Base-by-base conservation (phyloP, 495 filamentous ascomycete genomes). In the Beverwykella pulmonaria region DNA sequence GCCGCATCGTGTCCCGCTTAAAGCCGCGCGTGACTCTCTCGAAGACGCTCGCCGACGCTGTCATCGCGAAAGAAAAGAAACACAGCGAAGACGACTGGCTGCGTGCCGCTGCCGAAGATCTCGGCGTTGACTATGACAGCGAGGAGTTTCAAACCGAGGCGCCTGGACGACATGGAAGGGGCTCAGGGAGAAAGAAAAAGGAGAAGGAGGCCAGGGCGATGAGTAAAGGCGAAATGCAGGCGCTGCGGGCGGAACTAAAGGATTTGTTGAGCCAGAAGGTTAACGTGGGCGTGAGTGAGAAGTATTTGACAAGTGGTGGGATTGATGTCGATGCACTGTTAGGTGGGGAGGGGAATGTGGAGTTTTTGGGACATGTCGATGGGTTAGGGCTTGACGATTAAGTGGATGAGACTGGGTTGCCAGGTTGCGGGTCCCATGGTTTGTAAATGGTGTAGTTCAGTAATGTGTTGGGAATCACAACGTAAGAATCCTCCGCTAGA, bases 121-220 rank as follows among this genome's bases (percentile, higher is more conserved):
- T 98, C 2, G 94, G 94, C 1, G 90, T 98, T 6, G 94, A 97
- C 25, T 93, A 93, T 72, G 92, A 97, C 71, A 90, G 87, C 67
- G 92, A 97, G 22, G 90, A 92, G 53, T 88, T 94, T 53, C 87
- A 89, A 63, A 77, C 80, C 44, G 72, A 74, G 20, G 81, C 78
- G 12, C 78, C 78, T 53, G 86, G 87, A 71, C 84, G 84, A 56
- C 86, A 88, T 7, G 85, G 90, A 44, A 77, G 82, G 29, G 90
- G 90, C 2, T 81, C 77, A 22, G 90, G 88, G 9, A 82, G 90
- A 64, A 88, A 90, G 74, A 81, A 87, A 75, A 87, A 87, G 73
- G 89, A 93, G 71, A 85, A 87, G 71, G 82, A 93, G 74, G 87
- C 84, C 23, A 82, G 85, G 36, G 82, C 73, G 32, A 75, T 90